Evolutionary conservation across 1,284 basidiomycete species (phyloP).

Genomic region (Pseudozyma sp.): DNA sequence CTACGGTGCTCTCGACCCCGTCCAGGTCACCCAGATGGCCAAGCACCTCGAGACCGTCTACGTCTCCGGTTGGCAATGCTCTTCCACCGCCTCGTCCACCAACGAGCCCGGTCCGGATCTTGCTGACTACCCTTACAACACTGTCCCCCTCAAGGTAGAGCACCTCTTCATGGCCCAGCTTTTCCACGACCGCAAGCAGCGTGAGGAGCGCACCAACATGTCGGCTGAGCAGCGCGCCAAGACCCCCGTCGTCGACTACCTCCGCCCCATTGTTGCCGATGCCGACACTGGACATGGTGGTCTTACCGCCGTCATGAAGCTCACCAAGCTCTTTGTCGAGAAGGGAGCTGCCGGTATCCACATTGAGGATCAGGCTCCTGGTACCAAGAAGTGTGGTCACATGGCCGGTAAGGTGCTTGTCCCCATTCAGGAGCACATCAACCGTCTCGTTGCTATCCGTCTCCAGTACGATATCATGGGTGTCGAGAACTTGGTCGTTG

Average conservation of each 20-base stretch:
- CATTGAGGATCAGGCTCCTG: constrained; percentile 90
- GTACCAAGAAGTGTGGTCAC: constrained; percentile 76
- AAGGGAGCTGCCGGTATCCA: constrained; percentile 89
- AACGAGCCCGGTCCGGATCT: constrained; percentile 69
- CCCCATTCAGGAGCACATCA: constrained; percentile 81
- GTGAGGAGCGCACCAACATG: constrained; percentile 74
- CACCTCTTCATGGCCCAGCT: constrained; percentile 76
- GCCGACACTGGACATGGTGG: constrained; percentile 82
- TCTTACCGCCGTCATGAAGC: constrained; percentile 94
- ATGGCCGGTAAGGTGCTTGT: constrained; percentile 82
- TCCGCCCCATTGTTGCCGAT: constrained; percentile 71
- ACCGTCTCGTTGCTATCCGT: constrained; percentile 80
- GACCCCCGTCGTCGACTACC: constrained; percentile 70
- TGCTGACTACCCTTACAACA: constrained; percentile 75
- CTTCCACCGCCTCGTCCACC: constrained; percentile 66
- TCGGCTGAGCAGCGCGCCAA: constrained; percentile 75
- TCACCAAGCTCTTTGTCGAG: constrained; percentile 91
- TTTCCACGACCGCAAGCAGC: constrained; percentile 75
- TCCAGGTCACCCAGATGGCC: constrained; percentile 77
- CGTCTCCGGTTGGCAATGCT: constrained; percentile 69
- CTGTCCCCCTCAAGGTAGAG: constrained; percentile 76
- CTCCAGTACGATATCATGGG: constrained; percentile 85
- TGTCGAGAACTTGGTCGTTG: constrained; percentile 80
- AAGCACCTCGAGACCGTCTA: constrained; percentile 70
- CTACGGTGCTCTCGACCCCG: constrained; percentile 96